Evolutionary conservation across 306 rosid species (phyloP).

Genomic region (Dryas drummondii): DNA sequence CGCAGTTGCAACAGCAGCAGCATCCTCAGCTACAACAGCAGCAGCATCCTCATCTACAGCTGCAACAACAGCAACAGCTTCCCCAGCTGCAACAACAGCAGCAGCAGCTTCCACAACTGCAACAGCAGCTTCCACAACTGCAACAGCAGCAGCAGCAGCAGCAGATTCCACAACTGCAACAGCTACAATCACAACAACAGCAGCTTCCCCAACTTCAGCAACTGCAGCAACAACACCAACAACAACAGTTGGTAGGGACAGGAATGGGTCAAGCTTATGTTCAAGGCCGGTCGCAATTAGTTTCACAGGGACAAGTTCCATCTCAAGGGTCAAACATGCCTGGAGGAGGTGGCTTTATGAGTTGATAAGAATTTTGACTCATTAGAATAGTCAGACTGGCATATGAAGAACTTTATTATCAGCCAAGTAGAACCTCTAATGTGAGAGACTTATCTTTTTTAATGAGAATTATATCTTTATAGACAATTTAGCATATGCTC

Average conservation of each 20-base stretch:
- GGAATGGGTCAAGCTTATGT: slow-evolving; percentile 78
- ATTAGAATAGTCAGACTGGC: neutral
- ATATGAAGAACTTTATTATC: neutral
- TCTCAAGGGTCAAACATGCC: slow-evolving; percentile 75
- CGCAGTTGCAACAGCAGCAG: slow-evolving; percentile 24
- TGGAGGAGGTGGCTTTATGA: slow-evolving; percentile 82
- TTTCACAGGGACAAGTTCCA: slow-evolving; percentile 76
- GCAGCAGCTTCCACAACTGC: slow-evolving; percentile 18
- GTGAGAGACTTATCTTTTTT: too few species aligned
- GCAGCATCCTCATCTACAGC: slow-evolving; percentile 18
- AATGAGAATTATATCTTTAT: neutral
- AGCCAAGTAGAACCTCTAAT: neutral
- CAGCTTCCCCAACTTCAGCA: slow-evolving; percentile 63
- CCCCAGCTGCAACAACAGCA: slow-evolving; percentile 22
- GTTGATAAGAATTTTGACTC: slow-evolving; percentile 30
- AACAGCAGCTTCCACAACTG: slow-evolving; percentile 43
- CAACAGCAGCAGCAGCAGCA: slow-evolving; percentile 45
- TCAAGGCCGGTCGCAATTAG: slow-evolving; percentile 84
- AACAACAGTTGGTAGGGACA: slow-evolving; percentile 76
- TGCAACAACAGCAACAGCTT: slow-evolving; percentile 21
- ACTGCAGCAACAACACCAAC: slow-evolving; percentile 60
- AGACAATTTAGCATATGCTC: too few species aligned
- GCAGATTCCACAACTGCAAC: slow-evolving; percentile 24
- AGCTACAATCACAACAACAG: slow-evolving; percentile 40
- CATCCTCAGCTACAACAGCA: slow-evolving; percentile 30